Evolutionary conservation across 257 asterid species (phyloP).

Genomic region (Rauvolfia tetraphylla): DNA sequence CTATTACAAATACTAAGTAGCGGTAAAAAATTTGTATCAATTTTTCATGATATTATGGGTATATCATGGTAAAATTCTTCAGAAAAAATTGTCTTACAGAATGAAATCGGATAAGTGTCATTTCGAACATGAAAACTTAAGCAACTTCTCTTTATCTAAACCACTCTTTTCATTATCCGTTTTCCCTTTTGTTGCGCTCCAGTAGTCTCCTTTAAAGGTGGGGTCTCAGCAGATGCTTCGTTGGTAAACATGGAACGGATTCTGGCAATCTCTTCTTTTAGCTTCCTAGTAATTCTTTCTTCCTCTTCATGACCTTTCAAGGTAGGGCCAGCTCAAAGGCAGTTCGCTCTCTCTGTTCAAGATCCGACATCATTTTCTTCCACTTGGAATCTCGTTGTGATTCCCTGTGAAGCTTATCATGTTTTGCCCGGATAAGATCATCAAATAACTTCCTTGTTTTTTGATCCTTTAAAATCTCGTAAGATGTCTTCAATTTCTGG

Average conservation of each 20-base stretch:
- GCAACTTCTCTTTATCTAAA: conserved; percentile 64
- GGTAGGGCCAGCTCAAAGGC: conserved; percentile 46
- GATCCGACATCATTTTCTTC: conserved; percentile 66
- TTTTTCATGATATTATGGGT: too few species aligned
- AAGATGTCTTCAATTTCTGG: conserved; percentile 50
- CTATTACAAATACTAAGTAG: too few species aligned
- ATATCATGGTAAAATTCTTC: too few species aligned
- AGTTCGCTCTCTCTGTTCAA: too few species aligned
- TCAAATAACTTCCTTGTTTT: conserved; percentile 64
- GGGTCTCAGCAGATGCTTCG: conserved; percentile 22
- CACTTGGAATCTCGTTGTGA: conserved; percentile 59
- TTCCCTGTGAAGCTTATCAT: conserved; percentile 51
- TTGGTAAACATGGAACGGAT: conserved; percentile 47
- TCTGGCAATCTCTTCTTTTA: conserved; percentile 58
- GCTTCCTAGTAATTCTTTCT: conserved; percentile 45
- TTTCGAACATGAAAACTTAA: conserved; percentile 88
- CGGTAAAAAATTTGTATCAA: too few species aligned
- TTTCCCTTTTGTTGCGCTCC: conserved; percentile 20
- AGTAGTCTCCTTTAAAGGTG: conserved; percentile 31
- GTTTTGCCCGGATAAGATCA: conserved; percentile 49
- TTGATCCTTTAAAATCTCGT: conserved; percentile 67
- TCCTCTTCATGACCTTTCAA: conserved; percentile 50
- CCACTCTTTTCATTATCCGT: conserved; percentile 31
- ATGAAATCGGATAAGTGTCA: too few species aligned
- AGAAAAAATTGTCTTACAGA: too few species aligned